Evolutionary conservation across 805 yeast genomes (phyloP).

Genomic region (Ogataea ganodermae): DNA sequence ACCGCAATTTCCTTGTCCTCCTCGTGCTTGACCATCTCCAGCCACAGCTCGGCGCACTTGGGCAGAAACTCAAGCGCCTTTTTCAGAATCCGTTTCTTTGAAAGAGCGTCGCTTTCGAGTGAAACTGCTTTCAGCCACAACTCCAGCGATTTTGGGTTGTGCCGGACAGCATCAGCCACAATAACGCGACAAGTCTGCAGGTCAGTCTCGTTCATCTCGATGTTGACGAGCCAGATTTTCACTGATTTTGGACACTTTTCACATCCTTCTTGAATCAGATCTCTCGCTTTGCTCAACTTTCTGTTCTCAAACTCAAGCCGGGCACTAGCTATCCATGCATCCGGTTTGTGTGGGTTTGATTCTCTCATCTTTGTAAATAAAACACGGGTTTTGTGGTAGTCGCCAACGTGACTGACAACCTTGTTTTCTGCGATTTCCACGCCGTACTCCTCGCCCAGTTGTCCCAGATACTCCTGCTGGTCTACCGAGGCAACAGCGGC

Average conservation of each 20-base stretch:
- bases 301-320: slow-evolving; percentile 69
- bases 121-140: slow-evolving; percentile 76
- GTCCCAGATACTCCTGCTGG: slow-evolving; percentile 43
- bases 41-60: slow-evolving; percentile 64
- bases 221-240: slow-evolving; percentile 80
- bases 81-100: slow-evolving; percentile 61
- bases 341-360: slow-evolving; percentile 70
- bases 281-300: slow-evolving; percentile 56
- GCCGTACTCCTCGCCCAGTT: slow-evolving; percentile 33
- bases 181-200: slow-evolving; percentile 52
- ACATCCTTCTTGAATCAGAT: slow-evolving; percentile 74
- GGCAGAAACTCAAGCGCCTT: slow-evolving; percentile 74
- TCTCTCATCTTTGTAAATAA: slow-evolving; percentile 68
- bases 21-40: slow-evolving; percentile 61
- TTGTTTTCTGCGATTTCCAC: slow-evolving; percentile 17
- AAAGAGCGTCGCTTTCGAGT: slow-evolving; percentile 57
- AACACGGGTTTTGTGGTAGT: slow-evolving; percentile 56
- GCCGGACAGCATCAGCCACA: slow-evolving; percentile 64
- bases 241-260: slow-evolving; percentile 62
- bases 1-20: slow-evolving; percentile 47
- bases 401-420: slow-evolving; percentile 45
- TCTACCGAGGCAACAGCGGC: slow-evolving; percentile 27
- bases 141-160: slow-evolving; percentile 53
- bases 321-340: slow-evolving; percentile 87
- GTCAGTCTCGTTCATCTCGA: slow-evolving; percentile 58